Percentiles rank a stretch among this genome's conserved stretches.
Conservation (phyloP, 345 rosid genomes). For the Pistacia integerrima region DNA sequence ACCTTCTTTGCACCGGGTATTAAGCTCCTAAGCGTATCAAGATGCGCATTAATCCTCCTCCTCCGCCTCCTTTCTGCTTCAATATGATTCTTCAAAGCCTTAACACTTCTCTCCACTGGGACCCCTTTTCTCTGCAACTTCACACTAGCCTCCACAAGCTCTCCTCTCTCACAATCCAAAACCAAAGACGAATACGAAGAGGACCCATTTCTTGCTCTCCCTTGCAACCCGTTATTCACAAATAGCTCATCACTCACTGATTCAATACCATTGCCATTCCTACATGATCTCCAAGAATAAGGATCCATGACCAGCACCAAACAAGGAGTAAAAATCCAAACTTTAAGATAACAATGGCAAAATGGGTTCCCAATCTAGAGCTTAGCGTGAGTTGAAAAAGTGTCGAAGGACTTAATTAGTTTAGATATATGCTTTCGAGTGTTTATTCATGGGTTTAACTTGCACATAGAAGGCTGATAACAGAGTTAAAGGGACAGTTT, state of each 20-base stretch:
- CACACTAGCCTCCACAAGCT: slow-evolving; percentile 40
- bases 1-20: slow-evolving; percentile 53
- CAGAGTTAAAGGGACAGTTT: too few relatives aligned
- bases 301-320: slow-evolving; percentile 12
- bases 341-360: not conserved
- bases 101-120: slow-evolving; percentile 38
- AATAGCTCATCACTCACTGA: slow-evolving; percentile 10
- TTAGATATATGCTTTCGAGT: too few relatives aligned
- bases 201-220: slow-evolving; percentile 16
- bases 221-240: slow-evolving; percentile 2
- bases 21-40: slow-evolving; percentile 49
- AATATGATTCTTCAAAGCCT: slow-evolving; percentile 56
- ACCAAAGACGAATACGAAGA: slow-evolving; percentile 28
- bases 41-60: slow-evolving; percentile 54
- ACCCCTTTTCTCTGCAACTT: slow-evolving; percentile 27
- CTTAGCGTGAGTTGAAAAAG: too few relatives aligned
- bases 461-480: too few relatives aligned
- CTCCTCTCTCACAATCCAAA: slow-evolving; percentile 51
- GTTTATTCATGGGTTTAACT: too few relatives aligned
- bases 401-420: not conserved
- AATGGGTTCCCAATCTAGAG: not conserved
- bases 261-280: slow-evolving; percentile 4
- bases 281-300: not conserved
- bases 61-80: slow-evolving; percentile 62
- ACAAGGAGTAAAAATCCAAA: not conserved